Evolutionary conservation across 129 eudicot genomes (phyloP).

Genomic region (Lactuca saligna): DNA sequence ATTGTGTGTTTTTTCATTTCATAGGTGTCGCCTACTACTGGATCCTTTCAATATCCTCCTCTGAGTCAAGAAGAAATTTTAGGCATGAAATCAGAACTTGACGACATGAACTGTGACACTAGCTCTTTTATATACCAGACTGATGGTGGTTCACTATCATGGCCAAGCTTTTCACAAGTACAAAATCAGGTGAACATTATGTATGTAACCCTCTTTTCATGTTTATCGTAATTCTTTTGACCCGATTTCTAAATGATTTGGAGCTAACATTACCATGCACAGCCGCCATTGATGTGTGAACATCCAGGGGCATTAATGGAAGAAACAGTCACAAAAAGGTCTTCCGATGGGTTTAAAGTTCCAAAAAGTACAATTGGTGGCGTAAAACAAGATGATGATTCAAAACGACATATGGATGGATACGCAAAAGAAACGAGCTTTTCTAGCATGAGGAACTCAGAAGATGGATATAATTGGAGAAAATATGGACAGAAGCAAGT

Average conservation of each 20-base stretch:
- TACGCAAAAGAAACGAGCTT: slow-evolving; percentile 19
- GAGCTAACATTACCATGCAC: slow-evolving; percentile 25
- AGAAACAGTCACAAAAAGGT: slow-evolving; percentile 30
- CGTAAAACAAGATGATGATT: not conserved
- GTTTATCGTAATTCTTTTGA: not conserved
- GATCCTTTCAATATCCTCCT: slow-evolving; percentile 43
- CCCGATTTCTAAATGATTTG: not conserved
- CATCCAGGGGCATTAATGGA: slow-evolving; percentile 31
- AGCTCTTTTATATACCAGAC: slow-evolving; percentile 29
- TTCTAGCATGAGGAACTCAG: slow-evolving; percentile 36
- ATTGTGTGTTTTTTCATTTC: slow-evolving; percentile 10
- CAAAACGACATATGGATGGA: not conserved
- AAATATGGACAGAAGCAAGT: slow-evolving; percentile 88
- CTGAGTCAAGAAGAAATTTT: slow-evolving; percentile 31
- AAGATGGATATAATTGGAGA: slow-evolving; percentile 81
- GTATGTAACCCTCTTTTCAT: not conserved
- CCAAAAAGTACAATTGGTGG: slow-evolving; percentile 10
- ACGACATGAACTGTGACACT: slow-evolving; percentile 32
- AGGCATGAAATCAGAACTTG: slow-evolving; percentile 31
- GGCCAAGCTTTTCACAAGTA: slow-evolving; percentile 42
- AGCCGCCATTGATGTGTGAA: slow-evolving; percentile 32
- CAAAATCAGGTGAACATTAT: slow-evolving; percentile 43
- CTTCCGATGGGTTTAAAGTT: slow-evolving; percentile 24
- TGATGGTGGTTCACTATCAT: slow-evolving; percentile 28
- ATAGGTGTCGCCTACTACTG: slow-evolving; percentile 72